These are phyloP conservation scores for Fusarium buxicola DNA, from an alignment of 2,329 filamentous ascomycete genomes.

Conservation along the genomic window DNA sequence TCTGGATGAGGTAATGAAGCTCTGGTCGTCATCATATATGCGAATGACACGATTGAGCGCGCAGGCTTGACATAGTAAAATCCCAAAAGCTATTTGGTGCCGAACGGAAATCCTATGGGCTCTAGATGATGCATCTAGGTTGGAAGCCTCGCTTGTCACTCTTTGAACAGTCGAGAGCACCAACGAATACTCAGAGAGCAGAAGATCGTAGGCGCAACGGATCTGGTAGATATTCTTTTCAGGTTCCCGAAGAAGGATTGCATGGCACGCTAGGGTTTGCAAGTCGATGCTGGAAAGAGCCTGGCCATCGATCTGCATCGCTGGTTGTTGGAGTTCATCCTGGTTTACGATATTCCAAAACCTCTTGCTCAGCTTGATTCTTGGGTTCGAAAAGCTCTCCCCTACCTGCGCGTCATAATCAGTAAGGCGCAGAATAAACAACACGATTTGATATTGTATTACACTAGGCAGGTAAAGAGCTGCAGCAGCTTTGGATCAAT, in stretches of 20 bases:
- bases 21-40: not conserved
- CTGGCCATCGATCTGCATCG: not conserved
- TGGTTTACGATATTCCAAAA: conserved; percentile 21
- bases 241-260: conserved; percentile 1
- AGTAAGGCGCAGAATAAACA: not conserved
- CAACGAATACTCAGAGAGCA: not conserved
- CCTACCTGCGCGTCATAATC: conserved; percentile 33
- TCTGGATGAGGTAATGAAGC: not conserved
- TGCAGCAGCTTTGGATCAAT: conserved; percentile 31
- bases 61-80: not conserved
- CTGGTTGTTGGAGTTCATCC: not conserved
- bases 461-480: not conserved
- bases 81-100: not conserved
- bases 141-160: not conserved
- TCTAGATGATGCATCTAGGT: not conserved
- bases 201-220: not conserved
- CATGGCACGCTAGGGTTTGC: not conserved
- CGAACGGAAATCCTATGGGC: not conserved
- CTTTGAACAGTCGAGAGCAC: too few species aligned
- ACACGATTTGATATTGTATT: not conserved
- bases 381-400: conserved; percentile 45
- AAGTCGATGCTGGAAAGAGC: not conserved
- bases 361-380: conserved; percentile 39
- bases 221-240: conserved; percentile 8
- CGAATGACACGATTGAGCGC: conserved; percentile 5